Evolutionary conservation across 768 basidiomycete species (phyloP).

Genomic region (Hydnomerulius pinastri): DNA sequence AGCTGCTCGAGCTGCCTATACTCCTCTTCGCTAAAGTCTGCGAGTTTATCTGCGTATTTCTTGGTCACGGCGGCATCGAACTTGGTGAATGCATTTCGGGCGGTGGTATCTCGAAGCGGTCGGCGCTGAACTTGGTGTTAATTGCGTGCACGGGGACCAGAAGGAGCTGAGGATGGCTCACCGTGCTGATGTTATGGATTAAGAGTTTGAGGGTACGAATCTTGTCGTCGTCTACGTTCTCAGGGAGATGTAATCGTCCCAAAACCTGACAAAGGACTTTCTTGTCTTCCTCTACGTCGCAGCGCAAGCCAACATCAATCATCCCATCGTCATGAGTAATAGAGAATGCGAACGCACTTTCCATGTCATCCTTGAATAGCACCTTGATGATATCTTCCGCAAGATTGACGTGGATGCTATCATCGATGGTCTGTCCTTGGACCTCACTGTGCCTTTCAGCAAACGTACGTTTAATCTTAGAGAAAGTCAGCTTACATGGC

Average conservation of each 20-base stretch:
- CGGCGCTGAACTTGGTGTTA: conserved; percentile 47
- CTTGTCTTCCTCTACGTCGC: conserved; percentile 53
- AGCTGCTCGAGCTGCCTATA: conserved; percentile 64
- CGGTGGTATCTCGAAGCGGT: conserved; percentile 55
- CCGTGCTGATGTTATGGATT: conserved; percentile 55
- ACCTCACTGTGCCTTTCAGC: conserved; percentile 35
- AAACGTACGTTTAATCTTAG: background rate
- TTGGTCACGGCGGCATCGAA: conserved; percentile 70
- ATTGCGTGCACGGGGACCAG: conserved; percentile 62
- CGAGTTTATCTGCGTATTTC: conserved; percentile 70
- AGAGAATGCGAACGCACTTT: conserved; percentile 48
- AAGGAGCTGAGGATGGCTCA: conserved; percentile 62
- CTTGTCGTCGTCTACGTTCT: conserved; percentile 67
- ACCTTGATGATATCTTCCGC: conserved; percentile 52
- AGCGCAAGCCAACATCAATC: no score
- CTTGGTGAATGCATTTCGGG: conserved; percentile 69
- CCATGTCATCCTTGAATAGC: conserved; percentile 48
- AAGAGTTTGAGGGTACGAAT: conserved; percentile 63
- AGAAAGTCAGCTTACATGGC: conserved; percentile 46
- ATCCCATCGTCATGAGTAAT: no score
- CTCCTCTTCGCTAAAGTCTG: conserved; percentile 72
- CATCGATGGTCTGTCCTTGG: conserved; percentile 40
- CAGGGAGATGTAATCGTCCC: conserved; percentile 62
- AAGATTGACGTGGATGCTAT: conserved; percentile 54
- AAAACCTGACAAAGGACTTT: conserved; percentile 64